phyloP scores from a whole-genome alignment of 345 rosid genomes.

The Punica granatum region DNA sequence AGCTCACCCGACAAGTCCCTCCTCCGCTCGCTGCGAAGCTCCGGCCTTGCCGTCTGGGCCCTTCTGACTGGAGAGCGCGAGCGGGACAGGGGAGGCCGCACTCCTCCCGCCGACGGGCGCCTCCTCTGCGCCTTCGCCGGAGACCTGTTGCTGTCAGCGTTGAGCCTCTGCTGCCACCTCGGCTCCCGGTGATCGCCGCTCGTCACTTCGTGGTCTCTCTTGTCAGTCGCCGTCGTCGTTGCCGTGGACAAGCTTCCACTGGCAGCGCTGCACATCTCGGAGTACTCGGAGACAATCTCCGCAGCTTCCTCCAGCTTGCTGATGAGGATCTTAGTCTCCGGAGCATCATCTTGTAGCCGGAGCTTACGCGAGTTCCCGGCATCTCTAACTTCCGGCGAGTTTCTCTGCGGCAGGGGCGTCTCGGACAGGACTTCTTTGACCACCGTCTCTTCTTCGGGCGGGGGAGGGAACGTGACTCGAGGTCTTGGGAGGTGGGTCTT shows the following conservation, averaged over 20 bases:
- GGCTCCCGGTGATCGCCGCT: conserved; percentile 14
- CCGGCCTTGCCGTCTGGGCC: neutral
- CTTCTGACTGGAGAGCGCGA: conserved; percentile 10
- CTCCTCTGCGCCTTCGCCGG: conserved; percentile 21
- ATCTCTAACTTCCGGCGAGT: neutral
- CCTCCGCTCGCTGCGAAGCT: conserved; percentile 16
- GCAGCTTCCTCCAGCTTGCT: conserved; percentile 23
- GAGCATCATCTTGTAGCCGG: neutral
- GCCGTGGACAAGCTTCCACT: conserved; percentile 37
- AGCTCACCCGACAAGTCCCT: conserved; percentile 16
- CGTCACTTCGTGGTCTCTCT: conserved; percentile 15
- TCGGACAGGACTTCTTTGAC: conserved; percentile 1
- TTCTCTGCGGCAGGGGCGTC: neutral
- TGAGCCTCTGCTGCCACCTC: conserved; percentile 20
- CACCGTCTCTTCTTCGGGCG: neutral
- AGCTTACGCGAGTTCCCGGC: neutral
- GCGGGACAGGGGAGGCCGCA: neutral
- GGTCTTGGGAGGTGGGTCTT: neutral
- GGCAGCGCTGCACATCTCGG: conserved; percentile 45
- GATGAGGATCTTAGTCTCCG: conserved; percentile 13
- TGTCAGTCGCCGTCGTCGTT: conserved; percentile 21
- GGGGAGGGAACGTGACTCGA: neutral
- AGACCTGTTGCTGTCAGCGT: conserved; percentile 12
- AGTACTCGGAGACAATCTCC: conserved; percentile 25
- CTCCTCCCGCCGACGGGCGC: conserved; percentile 11